These are phyloP conservation scores for Juncus inflexus DNA, from an alignment of 176 grass and related monocot genomes.

Conservation along the genomic window DNA sequence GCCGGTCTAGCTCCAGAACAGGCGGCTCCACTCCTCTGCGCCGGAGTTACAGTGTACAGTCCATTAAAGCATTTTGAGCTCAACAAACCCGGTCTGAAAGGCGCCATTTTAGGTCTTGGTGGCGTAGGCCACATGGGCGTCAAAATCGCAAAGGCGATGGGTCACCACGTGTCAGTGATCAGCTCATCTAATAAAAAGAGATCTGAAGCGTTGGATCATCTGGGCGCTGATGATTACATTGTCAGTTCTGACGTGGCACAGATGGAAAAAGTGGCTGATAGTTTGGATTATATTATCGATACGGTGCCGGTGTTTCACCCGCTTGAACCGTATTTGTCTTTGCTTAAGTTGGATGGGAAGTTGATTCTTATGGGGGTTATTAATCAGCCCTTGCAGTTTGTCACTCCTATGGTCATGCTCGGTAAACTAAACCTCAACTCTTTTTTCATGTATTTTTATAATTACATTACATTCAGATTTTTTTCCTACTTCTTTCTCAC, in stretches of 20 bases:
- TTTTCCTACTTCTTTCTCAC: not conserved
- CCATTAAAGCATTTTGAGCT: slow-evolving; percentile 86
- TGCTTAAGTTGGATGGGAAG: slow-evolving; percentile 83
- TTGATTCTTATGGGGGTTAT: slow-evolving; percentile 74
- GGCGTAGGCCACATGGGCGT: slow-evolving; percentile 99
- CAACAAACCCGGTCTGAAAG: slow-evolving; percentile 45
- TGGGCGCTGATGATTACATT: slow-evolving; percentile 83
- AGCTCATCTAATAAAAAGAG: slow-evolving; percentile 86
- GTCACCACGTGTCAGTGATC: slow-evolving; percentile 91
- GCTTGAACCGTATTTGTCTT: slow-evolving; percentile 68
- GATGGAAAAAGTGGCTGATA: slow-evolving; percentile 50
- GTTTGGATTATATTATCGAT: slow-evolving; percentile 95
- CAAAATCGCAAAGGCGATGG: slow-evolving; percentile 84
- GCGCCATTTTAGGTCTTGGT: slow-evolving; percentile 68
- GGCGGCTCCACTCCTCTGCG: slow-evolving; percentile 83
- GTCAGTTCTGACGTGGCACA: slow-evolving; percentile 58
- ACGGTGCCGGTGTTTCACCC: slow-evolving; percentile 81
- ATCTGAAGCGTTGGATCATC: slow-evolving; percentile 68
- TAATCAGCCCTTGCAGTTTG: slow-evolving; percentile 75
- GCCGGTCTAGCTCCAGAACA: slow-evolving; percentile 64
- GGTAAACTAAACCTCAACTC: slow-evolving; percentile 21
- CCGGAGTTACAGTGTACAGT: slow-evolving; percentile 91
- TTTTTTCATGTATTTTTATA: not conserved
- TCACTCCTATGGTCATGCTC: slow-evolving; percentile 76
- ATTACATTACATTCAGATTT: not conserved